Evolutionary conservation across 257 asterid species (phyloP).

Genomic region (Primulina tabacum): DNA sequence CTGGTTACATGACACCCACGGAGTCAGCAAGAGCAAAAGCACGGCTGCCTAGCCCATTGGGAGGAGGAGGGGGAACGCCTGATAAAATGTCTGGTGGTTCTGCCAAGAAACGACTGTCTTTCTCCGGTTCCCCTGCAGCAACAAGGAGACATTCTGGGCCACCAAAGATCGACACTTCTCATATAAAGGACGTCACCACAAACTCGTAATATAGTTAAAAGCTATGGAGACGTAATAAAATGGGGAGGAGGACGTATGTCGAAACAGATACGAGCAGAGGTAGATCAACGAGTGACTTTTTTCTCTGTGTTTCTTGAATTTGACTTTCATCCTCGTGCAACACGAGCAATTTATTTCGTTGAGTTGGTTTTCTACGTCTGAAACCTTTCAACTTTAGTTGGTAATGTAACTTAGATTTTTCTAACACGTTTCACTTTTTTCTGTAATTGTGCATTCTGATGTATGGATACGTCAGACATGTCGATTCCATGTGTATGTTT

Average conservation of each 20-base stretch:
- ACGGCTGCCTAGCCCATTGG: conserved; percentile 47
- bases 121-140: conserved; percentile 48
- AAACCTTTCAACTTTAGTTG: background rate
- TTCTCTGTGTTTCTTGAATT: background rate
- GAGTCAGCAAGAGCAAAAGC: conserved; percentile 64
- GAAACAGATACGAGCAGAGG: conserved; percentile 63
- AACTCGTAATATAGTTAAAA: conserved; percentile 12
- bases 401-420: background rate
- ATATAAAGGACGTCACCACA: conserved; percentile 27
- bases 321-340: background rate
- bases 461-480: background rate
- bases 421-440: background rate
- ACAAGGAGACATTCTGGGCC: conserved; percentile 63
- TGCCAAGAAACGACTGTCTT: conserved; percentile 65
- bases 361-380: background rate
- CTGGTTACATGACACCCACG: conserved; percentile 68
- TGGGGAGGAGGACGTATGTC: conserved; percentile 21
- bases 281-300: conserved; percentile 27
- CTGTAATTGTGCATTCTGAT: background rate
- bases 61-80: conserved; percentile 32
- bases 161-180: conserved; percentile 36
- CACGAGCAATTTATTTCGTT: background rate
- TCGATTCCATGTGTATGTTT: background rate
- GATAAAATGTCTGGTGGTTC: conserved; percentile 38
- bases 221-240: background rate